Percentiles rank a stretch among this genome's conserved stretches.
These are phyloP conservation scores for Exophiala aquamarina DNA, from an alignment of 2,329 filamentous ascomycete species.

Conservation along the genomic window DNA sequence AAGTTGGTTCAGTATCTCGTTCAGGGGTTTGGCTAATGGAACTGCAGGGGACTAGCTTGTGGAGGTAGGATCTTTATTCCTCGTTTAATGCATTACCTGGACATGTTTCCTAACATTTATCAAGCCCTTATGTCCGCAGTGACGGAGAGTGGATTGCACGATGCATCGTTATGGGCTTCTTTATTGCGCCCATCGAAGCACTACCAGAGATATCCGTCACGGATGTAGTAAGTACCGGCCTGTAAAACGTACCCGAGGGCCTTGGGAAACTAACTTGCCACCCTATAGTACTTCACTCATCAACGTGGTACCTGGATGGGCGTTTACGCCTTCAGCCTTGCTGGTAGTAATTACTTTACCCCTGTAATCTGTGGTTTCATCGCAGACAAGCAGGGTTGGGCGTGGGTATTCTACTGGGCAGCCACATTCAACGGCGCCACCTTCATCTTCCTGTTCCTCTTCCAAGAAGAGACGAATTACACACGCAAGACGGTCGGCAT, in stretches of 20 bases:
- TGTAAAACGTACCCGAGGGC: background rate
- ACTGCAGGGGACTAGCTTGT: slow-evolving; percentile 10
- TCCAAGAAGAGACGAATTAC: slow-evolving; percentile 28
- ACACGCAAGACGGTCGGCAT: slow-evolving; percentile 12
- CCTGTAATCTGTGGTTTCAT: slow-evolving; percentile 37
- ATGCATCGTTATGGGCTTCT: slow-evolving; percentile 49
- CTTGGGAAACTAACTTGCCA: background rate
- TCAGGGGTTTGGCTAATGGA: background rate
- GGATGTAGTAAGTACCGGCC: slow-evolving; percentile 38
- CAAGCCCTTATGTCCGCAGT: slow-evolving; percentile 45
- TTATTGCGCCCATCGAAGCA: slow-evolving; percentile 49
- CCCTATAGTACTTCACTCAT: slow-evolving; percentile 33
- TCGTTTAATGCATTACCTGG: background rate
- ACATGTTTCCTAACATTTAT: slow-evolving; percentile 31
- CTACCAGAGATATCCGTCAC: slow-evolving; percentile 49
- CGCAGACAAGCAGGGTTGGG: slow-evolving; percentile 26
- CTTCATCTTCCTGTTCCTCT: slow-evolving; percentile 25
- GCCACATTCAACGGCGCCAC: slow-evolving; percentile 20
- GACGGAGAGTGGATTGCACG: slow-evolving; percentile 51
- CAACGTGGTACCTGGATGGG: slow-evolving; percentile 26
- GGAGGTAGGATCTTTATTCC: slow-evolving; percentile 9
- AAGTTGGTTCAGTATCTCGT: slow-evolving; percentile 19
- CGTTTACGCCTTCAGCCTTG: slow-evolving; percentile 24
- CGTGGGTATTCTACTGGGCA: slow-evolving; percentile 27
- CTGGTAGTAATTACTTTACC: slow-evolving; percentile 30